Evolutionary conservation across 805 yeast genomes (phyloP).

Genomic region (Candida khao-thaluensis): DNA sequence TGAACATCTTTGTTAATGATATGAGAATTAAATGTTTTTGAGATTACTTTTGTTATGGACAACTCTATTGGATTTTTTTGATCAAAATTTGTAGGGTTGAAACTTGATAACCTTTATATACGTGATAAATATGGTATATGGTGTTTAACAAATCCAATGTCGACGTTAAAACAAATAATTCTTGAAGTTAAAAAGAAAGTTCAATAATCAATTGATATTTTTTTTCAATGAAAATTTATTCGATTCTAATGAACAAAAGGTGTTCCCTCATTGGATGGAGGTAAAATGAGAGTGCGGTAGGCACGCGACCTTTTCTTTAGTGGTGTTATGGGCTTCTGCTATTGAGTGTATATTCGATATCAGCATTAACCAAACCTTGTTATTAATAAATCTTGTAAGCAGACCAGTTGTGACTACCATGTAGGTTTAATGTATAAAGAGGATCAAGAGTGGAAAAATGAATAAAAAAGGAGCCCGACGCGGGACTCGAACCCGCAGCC

Average conservation of each 20-base stretch:
- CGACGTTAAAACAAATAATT: conserved; percentile 3
- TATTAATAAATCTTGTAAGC: too few species aligned
- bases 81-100: background rate
- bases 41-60: conserved; percentile 3
- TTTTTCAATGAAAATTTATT: conserved; percentile 17
- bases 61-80: conserved; percentile 2
- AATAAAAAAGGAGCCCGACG: conserved; percentile 14
- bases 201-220: conserved; percentile 9
- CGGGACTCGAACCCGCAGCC: conserved; percentile 19
- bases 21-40: conserved; percentile 1
- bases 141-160: background rate
- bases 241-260: conserved; percentile 22
- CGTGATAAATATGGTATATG: background rate
- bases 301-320: conserved; percentile 4
- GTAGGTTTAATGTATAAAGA: too few species aligned
- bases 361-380: too few species aligned
- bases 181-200: conserved; percentile 10
- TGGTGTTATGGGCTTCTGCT: too few species aligned
- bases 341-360: too few species aligned
- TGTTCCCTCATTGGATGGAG: conserved; percentile 22
- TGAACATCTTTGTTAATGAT: conserved; percentile 17
- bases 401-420: too few species aligned
- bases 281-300: background rate
- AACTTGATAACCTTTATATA: conserved; percentile 1
- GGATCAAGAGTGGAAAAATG: too few species aligned